These are phyloP conservation scores for Tylopilus balloui DNA, from an alignment of 768 basidiomycete genomes.

Conservation along the genomic window DNA sequence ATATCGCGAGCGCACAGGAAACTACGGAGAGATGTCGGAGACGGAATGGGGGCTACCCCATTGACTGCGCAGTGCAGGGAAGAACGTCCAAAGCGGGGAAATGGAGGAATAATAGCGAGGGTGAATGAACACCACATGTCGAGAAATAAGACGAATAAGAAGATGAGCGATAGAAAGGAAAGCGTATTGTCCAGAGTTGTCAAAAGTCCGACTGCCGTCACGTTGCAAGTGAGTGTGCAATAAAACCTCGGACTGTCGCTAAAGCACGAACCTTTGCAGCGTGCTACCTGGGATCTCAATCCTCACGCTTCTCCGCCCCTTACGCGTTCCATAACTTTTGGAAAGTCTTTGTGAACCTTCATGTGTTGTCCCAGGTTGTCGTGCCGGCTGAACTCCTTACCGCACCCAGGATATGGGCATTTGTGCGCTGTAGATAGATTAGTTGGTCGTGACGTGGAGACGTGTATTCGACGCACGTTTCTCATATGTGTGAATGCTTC, in stretches of 20 bases:
- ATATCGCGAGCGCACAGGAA: constrained; percentile 16
- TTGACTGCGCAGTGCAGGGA: constrained; percentile 15
- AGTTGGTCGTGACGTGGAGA: constrained; percentile 9
- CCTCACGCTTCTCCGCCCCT: constrained; percentile 16
- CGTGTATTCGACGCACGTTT: constrained; percentile 58
- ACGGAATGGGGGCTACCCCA: constrained; percentile 15
- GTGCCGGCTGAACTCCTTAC: constrained; percentile 80
- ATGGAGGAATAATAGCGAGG: constrained; percentile 19
- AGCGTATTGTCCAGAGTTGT: constrained; percentile 21
- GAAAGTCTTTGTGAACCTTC: constrained; percentile 61
- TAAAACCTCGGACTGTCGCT: constrained; percentile 22
- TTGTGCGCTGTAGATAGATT: constrained; percentile 54
- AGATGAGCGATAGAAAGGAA: constrained; percentile 19
- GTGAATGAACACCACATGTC: constrained; percentile 22
- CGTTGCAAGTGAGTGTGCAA: constrained; percentile 10
- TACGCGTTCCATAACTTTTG: constrained; percentile 27
- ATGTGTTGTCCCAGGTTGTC: constrained; percentile 89
- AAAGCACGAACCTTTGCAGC: constrained; percentile 17
- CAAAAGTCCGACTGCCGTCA: constrained; percentile 28
- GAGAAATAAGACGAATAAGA: constrained; percentile 25
- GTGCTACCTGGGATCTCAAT: constrained; percentile 1
- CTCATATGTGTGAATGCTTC: constrained; percentile 88
- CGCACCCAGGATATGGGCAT: constrained; percentile 76
- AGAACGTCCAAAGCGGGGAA: constrained; percentile 23
- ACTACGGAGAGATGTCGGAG: constrained; percentile 8